Conservation (phyloP, 441 rosid species). For the Isatis lusitanica region DNA sequence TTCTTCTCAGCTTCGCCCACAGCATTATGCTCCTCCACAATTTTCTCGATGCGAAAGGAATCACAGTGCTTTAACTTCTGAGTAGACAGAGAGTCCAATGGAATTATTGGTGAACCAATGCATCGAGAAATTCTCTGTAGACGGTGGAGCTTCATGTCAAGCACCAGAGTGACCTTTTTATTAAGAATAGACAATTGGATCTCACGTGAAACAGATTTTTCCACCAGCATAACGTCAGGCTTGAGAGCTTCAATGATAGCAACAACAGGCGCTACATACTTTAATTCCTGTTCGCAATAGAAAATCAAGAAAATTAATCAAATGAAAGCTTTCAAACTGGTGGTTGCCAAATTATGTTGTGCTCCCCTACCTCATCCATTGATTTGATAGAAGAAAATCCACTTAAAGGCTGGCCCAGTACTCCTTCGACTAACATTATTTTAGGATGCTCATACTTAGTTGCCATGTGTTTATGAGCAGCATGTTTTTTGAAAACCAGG, state of each 20-base stretch:
- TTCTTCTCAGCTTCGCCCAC: slow-evolving; percentile 70
- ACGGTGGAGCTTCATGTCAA: slow-evolving; percentile 94
- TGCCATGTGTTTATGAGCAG: slow-evolving; percentile 97
- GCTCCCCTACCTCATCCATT: slow-evolving; percentile 63
- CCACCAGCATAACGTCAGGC: slow-evolving; percentile 92
- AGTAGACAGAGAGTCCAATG: slow-evolving; percentile 53
- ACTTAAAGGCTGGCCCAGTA: slow-evolving; percentile 71
- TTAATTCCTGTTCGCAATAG: slow-evolving; percentile 56
- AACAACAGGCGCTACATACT: slow-evolving; percentile 54
- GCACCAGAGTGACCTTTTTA: slow-evolving; percentile 78
- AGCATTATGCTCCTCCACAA: slow-evolving; percentile 76
- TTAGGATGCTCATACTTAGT: slow-evolving; percentile 74
- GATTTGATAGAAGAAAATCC: slow-evolving; percentile 75
- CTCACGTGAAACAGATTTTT: slow-evolving; percentile 85
- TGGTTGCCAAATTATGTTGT: background rate
- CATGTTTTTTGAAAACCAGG: slow-evolving; percentile 90
- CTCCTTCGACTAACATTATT: slow-evolving; percentile 73
- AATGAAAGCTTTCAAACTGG: slow-evolving; percentile 12
- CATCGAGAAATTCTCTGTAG: slow-evolving; percentile 83
- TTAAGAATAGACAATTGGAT: slow-evolving; percentile 73
- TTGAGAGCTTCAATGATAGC: slow-evolving; percentile 63
- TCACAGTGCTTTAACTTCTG: slow-evolving; percentile 81
- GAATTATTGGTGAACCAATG: slow-evolving; percentile 72
- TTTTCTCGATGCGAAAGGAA: slow-evolving; percentile 78
- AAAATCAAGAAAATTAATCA: slow-evolving; percentile 19